Conservation (phyloP, 345 rosid species). For the Syzygium aqueum region DNA sequence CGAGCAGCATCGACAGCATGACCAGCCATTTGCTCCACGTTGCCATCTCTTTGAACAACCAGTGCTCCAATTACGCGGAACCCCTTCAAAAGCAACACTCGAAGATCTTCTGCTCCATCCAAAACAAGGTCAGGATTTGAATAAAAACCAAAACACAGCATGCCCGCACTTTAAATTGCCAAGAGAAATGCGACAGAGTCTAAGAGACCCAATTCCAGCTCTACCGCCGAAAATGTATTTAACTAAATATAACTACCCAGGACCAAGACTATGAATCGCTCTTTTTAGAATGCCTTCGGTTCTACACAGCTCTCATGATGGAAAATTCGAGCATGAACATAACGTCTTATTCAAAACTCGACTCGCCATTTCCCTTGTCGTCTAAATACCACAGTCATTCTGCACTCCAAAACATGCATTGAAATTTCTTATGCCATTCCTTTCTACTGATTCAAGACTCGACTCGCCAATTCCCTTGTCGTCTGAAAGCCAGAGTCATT, state of each 20-base stretch:
- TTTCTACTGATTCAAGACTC: not conserved
- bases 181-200: not conserved
- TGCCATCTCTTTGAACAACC: constrained; percentile 31
- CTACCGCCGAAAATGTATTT: not conserved
- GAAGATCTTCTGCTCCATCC: constrained; percentile 54
- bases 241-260: not conserved
- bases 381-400: not conserved
- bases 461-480: not conserved
- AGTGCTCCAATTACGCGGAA: constrained; percentile 71
- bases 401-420: not conserved
- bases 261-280: not conserved
- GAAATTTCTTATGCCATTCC: not conserved
- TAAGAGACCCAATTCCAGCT: not conserved
- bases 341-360: not conserved
- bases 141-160: not conserved
- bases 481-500: not conserved
- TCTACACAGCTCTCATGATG: not conserved
- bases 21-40: constrained; percentile 28
- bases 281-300: not conserved
- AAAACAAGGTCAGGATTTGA: not conserved
- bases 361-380: not conserved
- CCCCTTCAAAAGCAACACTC: constrained; percentile 54
- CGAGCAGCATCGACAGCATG: constrained; percentile 48
- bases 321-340: not conserved
- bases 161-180: not conserved